phyloP scores from a whole-genome alignment of 495 filamentous ascomycete species.

The Tuber brumale region DNA sequence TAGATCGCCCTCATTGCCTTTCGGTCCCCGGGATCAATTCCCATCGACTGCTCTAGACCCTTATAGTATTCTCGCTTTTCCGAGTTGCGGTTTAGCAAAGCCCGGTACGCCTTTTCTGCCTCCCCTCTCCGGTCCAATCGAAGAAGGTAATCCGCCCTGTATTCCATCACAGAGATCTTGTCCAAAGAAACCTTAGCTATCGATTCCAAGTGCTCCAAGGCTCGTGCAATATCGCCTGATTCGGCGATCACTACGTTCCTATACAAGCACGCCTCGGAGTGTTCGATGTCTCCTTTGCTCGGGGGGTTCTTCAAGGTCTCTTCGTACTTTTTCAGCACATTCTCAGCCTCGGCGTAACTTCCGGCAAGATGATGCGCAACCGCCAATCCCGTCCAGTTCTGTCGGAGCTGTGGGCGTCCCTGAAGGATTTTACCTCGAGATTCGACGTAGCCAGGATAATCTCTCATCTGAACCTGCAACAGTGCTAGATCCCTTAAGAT shows the following conservation, averaged over 20 bases:
- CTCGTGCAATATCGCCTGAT: constrained; percentile 66
- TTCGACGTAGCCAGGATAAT: constrained; percentile 87
- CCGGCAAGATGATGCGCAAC: constrained; percentile 87
- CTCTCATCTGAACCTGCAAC: constrained; percentile 92
- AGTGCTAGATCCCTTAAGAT: constrained; percentile 91
- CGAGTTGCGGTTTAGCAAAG: constrained; percentile 74
- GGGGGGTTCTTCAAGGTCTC: constrained; percentile 76
- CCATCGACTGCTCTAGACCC: constrained; percentile 62
- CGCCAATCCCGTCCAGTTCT: constrained; percentile 94
- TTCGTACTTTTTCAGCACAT: constrained; percentile 83
- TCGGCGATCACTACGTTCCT: constrained; percentile 94
- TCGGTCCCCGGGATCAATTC: constrained; percentile 55
- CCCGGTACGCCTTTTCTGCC: constrained; percentile 71
- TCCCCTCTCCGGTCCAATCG: constrained; percentile 71
- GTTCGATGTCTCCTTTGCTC: constrained; percentile 73
- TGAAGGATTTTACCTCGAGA: constrained; percentile 80
- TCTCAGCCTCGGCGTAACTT: constrained; percentile 77
- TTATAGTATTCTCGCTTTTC: constrained; percentile 84
- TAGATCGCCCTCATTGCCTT: constrained; percentile 61
- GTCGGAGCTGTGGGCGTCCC: constrained; percentile 65
- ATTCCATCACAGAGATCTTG: constrained; percentile 81
- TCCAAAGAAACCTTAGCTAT: constrained; percentile 73
- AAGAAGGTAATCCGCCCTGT: constrained; percentile 75
- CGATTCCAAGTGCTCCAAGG: constrained; percentile 77
- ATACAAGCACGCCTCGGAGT: constrained; percentile 93